Evolutionary conservation across 2,329 filamentous ascomycete species (phyloP).

Genomic region (Colletotrichum eremochloae): DNA sequence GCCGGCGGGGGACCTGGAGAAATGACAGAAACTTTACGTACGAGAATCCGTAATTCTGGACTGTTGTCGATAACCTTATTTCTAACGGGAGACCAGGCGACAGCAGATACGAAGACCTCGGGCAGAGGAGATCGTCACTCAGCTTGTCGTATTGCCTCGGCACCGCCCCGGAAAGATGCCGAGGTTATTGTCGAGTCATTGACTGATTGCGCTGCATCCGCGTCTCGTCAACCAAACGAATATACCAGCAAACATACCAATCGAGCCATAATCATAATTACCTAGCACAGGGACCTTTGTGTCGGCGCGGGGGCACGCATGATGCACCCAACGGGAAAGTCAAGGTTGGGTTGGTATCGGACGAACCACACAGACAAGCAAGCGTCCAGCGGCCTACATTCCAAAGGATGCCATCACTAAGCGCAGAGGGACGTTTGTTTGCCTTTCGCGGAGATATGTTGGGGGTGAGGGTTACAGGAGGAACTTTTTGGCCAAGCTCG

Average conservation of each 20-base stretch:
- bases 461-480: slow-evolving; percentile 12
- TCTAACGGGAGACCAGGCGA: neutral
- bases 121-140: neutral
- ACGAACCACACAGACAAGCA: slow-evolving; percentile 10
- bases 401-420: neutral
- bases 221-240: neutral
- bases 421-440: slow-evolving; percentile 18
- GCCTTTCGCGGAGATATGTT: neutral
- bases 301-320: no score
- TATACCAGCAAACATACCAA: neutral
- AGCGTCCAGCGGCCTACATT: neutral
- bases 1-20: slow-evolving; percentile 20
- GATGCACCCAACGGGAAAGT: slow-evolving; percentile 18
- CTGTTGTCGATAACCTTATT: slow-evolving; percentile 33
- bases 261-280: neutral
- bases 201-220: slow-evolving; percentile 1
- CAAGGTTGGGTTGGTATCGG: slow-evolving; percentile 2
- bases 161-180: neutral
- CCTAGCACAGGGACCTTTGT: slow-evolving; percentile 8
- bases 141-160: neutral
- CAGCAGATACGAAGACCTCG: neutral
- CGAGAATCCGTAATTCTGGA: slow-evolving; percentile 21
- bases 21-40: slow-evolving; percentile 31
- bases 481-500: slow-evolving; percentile 30
- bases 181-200: slow-evolving; percentile 30